Evolutionary conservation across 768 basidiomycete genomes (phyloP), one percentile per base, ranked within the genome.

Genomic region (Rubroboletus pulcherrimus): DNA sequence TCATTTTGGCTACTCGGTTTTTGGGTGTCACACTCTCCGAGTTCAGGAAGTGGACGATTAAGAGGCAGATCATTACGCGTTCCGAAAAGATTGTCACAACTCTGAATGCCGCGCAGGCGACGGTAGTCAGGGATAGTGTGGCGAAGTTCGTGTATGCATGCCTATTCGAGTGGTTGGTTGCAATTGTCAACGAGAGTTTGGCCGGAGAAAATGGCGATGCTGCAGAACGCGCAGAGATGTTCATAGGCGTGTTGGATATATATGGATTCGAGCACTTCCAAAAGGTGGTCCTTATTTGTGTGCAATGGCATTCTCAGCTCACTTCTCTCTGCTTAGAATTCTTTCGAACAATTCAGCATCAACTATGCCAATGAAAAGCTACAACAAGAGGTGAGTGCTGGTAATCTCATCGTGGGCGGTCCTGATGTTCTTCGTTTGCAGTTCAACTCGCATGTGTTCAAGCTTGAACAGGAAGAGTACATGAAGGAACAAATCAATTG

Each of bases 361-460:
- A 99, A 99, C 69, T 99, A 98, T 70, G 97, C 97, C 24, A 99
- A 99, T 66, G 97, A 95, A 71, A 94, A 95, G 73, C 73, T 98
- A 44, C 97, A 99, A 65, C 97, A 98, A 73, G 95, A 98, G 85
- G 93, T 91, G 62, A 46, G 78, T 56, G 3, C 29, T 19, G 37
- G 29, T n/a, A 24, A 38, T 44, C 21, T 43, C 21, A 35, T 51
- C 9, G 10, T 45, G 41, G 45, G 12, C 33, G 40, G 6, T 45
- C 63, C 51, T 69, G 44, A 70, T 51, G 4, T 11, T 52, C 34
- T 34, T 38, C 10, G 53, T 41, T 45, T 54, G 7, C 61, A 97
- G 91, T 99, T 99, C 78, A 98, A 98, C 65, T 97, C 96, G 1
- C 97, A 99, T 69, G 97, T 99, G 47, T 94, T 93, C 83, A 95